Base-by-base conservation (phyloP, 2,329 filamentous ascomycete genomes). In the Monilinia aucupariae region DNA sequence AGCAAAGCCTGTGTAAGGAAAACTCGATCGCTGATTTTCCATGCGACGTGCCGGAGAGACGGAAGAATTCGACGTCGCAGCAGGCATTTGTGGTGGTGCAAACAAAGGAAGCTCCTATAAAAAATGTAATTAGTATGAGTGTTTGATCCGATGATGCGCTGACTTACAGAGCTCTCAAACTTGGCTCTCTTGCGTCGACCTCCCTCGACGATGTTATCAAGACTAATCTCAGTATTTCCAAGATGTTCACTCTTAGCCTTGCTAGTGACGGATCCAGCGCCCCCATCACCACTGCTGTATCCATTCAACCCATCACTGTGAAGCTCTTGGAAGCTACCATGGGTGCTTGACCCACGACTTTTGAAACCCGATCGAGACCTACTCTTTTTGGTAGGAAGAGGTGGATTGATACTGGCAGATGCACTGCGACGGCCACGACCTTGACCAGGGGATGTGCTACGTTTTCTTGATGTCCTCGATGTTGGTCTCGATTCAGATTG, bases 121-220 rank as follows among this genome's bases (percentile, higher is more conserved):
- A 63, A 66, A 60, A 64, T 63, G 65, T 65, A 64, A 70, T 68
- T 70, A 68, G 68, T 48, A 54, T 34, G 45, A 51, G 13, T 52
- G n/a, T 17, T 25, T 30, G 27, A 22, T n/a, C 43, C 20, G 41
- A 34, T 34, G 32, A 61, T 34, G 47, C 27, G 64, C 43, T 51
- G 43, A 82, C 93, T 87, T 88, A 97, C 93, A 77, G 93, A 97
- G 80, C 93, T 97, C 76, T 97, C 93, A 78, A 89, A 89, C 77
- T 96, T 97, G 71, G 93, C 91, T 73, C 92, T 86, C 81, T 97
- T 97, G 74, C 94, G 88, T 76, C 94, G 88, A 69, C 93, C 92
- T 73, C 96, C 94, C 77, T 97, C 93, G 66, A 99, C 90, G 76
- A 99, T 97, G 75, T 99, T 99, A 71, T 97, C 92, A 70, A 97